Base-by-base conservation (phyloP, 2,329 filamentous ascomycete species). In the Fusarium tjaetaba region DNA sequence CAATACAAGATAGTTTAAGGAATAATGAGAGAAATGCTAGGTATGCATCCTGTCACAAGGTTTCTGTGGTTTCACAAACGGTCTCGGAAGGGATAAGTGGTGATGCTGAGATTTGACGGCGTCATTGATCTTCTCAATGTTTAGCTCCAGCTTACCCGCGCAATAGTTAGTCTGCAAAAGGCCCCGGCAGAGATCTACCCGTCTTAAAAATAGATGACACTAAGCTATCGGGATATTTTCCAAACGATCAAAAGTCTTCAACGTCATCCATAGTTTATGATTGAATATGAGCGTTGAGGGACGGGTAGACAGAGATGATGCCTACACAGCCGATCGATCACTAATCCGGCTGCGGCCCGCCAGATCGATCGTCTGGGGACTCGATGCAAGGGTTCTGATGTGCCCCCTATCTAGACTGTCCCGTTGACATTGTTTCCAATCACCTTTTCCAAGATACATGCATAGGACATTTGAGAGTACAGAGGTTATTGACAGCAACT, bases 171-270 rank as follows among this genome's bases (percentile, higher is more conserved):
- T 24, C 8, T 7, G 11, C 11, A 7, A 24, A 51, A 11, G 16
- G 16, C 16, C 22, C 4, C 30, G 48, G 16, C 11, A 7, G 4
- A 2, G n/a, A 14, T 5, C n/a, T 34, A 34, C 2, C 22, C 48
- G n/a, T 15, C 16, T 10, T 4, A 7, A 20, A 34, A 34, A 34
- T 24, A 24, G 2, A 14, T 0, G 0, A 10, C 1, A 14, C 6
- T 14, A 20, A 34, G 4, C 6, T 2, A 34, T 51, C 16, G 11
- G 3, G 1, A 0, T 15, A 7, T 4, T 34, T 24, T 24, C 2
- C 0, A 7, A 18, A 32, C 3, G 16, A 34, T 7, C 2, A 34
- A 24, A 24, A 51, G 30, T 51, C n/a, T 34, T 15, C 5, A 14
- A 20, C 30, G 30, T 34, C 30, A 51, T 51, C 16, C 11, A 34